phyloP scores from a whole-genome alignment of 2,329 filamentous ascomycete species.

The Metarhizium guizhouense region DNA sequence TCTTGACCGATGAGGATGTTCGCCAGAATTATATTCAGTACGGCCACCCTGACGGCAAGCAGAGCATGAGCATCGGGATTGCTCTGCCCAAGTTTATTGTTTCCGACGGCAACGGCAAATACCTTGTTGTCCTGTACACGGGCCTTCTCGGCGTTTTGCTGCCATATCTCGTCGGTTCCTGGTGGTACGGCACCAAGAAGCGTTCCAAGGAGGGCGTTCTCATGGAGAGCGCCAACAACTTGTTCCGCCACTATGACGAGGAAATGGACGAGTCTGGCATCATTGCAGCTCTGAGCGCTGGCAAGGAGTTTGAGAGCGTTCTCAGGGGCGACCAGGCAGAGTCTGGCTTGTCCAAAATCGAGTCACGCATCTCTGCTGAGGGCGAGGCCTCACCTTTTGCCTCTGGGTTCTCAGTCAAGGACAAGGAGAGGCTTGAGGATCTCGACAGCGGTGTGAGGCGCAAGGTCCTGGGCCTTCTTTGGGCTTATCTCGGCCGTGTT shows the following conservation, averaged over 20 bases:
- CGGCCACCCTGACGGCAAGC: conserved; percentile 95
- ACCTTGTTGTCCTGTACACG: conserved; percentile 84
- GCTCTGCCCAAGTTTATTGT: conserved; percentile 89
- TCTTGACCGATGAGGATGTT: conserved; percentile 92
- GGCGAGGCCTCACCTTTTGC: conserved; percentile 43
- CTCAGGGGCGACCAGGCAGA: conserved; percentile 74
- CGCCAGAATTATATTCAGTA: conserved; percentile 96
- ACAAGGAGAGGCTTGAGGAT: conserved; percentile 67
- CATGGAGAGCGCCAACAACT: conserved; percentile 85
- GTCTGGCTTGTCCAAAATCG: conserved; percentile 70
- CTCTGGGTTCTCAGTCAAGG: conserved; percentile 58
- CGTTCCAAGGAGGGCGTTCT: conserved; percentile 90
- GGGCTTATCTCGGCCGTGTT: conserved; percentile 88
- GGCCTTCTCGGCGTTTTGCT: conserved; percentile 79
- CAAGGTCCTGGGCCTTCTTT: conserved; percentile 82
- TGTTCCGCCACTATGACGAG: conserved; percentile 90
- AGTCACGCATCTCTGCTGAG: conserved; percentile 65
- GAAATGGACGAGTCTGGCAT: conserved; percentile 72
- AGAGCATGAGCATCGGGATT: conserved; percentile 96
- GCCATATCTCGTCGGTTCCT: conserved; percentile 87
- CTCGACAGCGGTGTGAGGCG: conserved; percentile 72
- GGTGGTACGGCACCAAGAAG: conserved; percentile 97
- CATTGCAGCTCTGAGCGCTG: conserved; percentile 71
- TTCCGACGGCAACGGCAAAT: conserved; percentile 90
- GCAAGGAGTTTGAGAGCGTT: conserved; percentile 73